Base-by-base conservation (phyloP, 2,329 filamentous ascomycete genomes). In the Rutstroemia sydowiana region DNA sequence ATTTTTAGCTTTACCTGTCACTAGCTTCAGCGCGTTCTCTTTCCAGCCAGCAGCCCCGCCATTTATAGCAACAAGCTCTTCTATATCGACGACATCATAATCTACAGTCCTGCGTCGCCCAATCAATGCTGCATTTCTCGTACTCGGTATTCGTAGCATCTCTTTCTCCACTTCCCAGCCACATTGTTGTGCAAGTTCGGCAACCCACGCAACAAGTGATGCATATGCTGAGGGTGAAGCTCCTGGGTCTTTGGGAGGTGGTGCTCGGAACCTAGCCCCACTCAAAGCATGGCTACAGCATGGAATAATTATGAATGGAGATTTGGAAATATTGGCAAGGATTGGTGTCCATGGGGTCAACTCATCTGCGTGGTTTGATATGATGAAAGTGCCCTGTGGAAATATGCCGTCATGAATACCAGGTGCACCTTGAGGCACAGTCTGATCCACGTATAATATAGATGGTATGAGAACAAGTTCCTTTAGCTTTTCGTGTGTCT, bases 291-390 rank as follows among this genome's bases (percentile, higher is more conserved):
- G 90, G 58, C 88, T 95, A 71, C 93, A 98, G 72, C 93, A 98
- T 1, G 93, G 93, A 41, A 98, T 95, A 60, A 88, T 87, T 56
- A 98, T 81, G 68, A 96, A 98, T 0, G 90, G 86, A 10, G 85
- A 86, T 2, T 79, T 71, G 0, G 85, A 90, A 1, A 89, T 72
- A 6, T 81, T 79, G 1, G 88, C 91, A 37, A 98, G 79, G 16
- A 97, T 77, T 0, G 93, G 93, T 0, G 93, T 97, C 93, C 93
- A 98, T 0, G 88, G 82, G 0, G 93, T 98, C 13, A 98, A 77
- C 70, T 98, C 91, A 66, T 98, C 93, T 10, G 92, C 92, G 67
- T 98, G 93, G 65, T 98, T 98, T 45, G 90, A 95, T 57, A 98
- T 86, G 62, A 98, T 89, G 68, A 98, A 98, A 0, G 89, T 95